Base-by-base conservation (phyloP, 2,329 filamentous ascomycete genomes). In the Cladophialophora chaetospira region DNA sequence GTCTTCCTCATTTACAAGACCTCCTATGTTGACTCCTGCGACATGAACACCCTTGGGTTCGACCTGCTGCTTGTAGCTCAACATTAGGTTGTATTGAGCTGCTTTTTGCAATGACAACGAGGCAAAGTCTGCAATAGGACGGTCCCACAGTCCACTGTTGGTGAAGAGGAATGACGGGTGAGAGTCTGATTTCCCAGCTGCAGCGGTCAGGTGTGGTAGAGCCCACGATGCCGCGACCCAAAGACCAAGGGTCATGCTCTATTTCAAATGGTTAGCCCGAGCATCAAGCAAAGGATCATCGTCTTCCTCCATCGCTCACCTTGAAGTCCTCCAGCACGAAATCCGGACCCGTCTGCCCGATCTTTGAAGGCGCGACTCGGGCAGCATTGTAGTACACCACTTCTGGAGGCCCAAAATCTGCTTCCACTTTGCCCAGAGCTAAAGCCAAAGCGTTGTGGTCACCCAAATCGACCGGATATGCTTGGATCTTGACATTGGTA, bases 1-100 rank as follows among this genome's bases (percentile, higher is more conserved):
- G 21, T 65, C 56, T 15, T 63, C 61, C 11, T 56, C 51, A 9
- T 36, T 55, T 9, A 67, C 57, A 4, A 60, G 36, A 11, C 64
- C 65, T 46, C 48, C 49, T 19, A 67, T 61, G 17, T 58, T 60
- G 40, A 67, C 53, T 10, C 59, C 55, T 6, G 44, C 64, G 6
- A 67, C 62, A 53, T 67, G 66, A 26, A 66, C 64, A 3, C 69
- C 65, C 21, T 58, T 40, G 25, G 53, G 33, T 15, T 50, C 60
- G 26, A 48, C n/a, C 26, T 58, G 35, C 40, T 62, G 57, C 19
- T 55, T 54, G 11, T 57, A 29, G 26, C 57, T 60, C 23, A 51
- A 23, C 35, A 52, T 26, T 11, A 62, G 42, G 25, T 60, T 62
- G 26, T 51, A 52, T 25, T 60, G 60, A n/a, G 53, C 40, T 2